Base-by-base conservation (phyloP, 345 rosid genomes). In the Lumnitzera racemosa region DNA sequence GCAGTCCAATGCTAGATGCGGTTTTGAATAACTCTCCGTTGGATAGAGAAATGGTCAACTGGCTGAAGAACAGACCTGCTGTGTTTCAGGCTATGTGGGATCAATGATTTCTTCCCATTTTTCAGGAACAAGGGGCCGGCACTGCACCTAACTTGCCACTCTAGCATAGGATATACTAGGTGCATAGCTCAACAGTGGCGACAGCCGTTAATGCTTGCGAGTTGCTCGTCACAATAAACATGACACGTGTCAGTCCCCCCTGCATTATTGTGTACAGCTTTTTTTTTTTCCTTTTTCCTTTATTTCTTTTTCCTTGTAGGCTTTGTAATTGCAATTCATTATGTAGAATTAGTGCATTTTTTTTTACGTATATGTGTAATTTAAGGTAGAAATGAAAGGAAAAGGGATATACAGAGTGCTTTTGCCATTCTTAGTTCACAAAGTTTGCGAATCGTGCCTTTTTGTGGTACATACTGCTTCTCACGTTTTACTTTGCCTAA, bases 1-100 rank as follows among this genome's bases (percentile, higher is more conserved):
- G 97, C 53, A 90, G 97, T 78, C 99, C 99, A 12, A 94, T 90
- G 99, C 78, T 94, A 2, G 97, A 94, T 58, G 76, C 91, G 0
- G 83, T 82, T n/a, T 54, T 90, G 51, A 76, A 68, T 50, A 76
- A 73, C 59, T 46, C 82, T 27, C 49, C 78, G 15, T 55, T 90
- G 56, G 96, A 94, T 70, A 80, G 82, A 78, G 99, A 94, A 53
- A 74, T 94, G 81, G 61, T 90, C 65, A 77, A 86, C n/a, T 94
- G 99, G 99, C 73, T 94, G 66, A 82, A 81, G 82, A 89, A 78
- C 70, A 88, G 99, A 72, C 79, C 81, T n/a, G 41, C 80, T 1
- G 68, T 80, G 54, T 88, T 76, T 57, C 86, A 83, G 75, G 85
- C 95, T 4, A 66, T 77, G 80, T 90, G 96, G 96, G 97, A 89